phyloP scores from a whole-genome alignment of 345 rosid species.

The Heritiera fomes region DNA sequence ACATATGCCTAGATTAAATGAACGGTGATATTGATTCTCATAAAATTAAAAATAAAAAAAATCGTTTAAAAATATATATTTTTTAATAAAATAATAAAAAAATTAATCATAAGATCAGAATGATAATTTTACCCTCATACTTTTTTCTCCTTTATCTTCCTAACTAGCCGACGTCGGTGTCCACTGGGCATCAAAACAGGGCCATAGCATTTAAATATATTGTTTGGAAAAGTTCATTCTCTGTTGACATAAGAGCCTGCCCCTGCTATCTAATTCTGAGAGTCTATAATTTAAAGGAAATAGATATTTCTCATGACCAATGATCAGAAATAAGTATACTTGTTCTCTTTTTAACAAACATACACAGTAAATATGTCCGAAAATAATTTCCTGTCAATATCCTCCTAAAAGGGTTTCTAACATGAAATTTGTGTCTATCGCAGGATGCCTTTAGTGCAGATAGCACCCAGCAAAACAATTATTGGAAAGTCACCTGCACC shows the following conservation, averaged over 20 bases:
- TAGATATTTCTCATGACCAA: background rate
- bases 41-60: too few species aligned
- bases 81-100: too few species aligned
- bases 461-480: conserved; percentile 47
- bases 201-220: too few species aligned
- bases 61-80: too few species aligned
- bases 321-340: background rate
- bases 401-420: conserved; percentile 2
- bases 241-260: background rate
- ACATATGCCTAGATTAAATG: too few species aligned
- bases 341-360: background rate
- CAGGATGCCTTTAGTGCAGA: conserved; percentile 45
- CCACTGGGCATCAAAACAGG: too few species aligned
- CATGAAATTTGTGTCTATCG: conserved; percentile 20
- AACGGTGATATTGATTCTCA: too few species aligned
- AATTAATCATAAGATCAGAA: too few species aligned
- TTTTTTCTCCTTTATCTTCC: too few species aligned
- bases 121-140: too few species aligned
- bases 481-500: conserved; percentile 61
- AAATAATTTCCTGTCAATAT: background rate
- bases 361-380: background rate
- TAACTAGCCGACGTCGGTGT: too few species aligned
- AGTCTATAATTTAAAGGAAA: background rate
- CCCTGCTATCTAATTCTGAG: background rate
- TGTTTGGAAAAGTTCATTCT: too few species aligned